Base-by-base conservation (phyloP, 2,329 filamentous ascomycete genomes). In the Pyrenophora seminiperda region DNA sequence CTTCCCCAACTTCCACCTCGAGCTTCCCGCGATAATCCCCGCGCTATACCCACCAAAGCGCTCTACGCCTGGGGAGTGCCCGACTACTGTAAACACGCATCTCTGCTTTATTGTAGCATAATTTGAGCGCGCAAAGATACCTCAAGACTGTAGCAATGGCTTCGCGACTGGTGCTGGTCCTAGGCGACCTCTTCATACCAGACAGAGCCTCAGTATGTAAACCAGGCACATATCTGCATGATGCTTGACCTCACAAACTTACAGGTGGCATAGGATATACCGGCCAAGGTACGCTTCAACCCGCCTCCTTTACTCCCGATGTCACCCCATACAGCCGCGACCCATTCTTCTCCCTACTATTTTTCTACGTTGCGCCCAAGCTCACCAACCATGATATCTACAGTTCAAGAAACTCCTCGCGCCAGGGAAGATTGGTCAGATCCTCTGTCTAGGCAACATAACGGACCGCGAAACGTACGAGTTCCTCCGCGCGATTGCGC, bases 391-490 rank as follows among this genome's bases (percentile, higher is more conserved):
- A 47, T 32, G 24, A 27, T 9, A 27, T 31, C 2, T 24, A 22
- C 47, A 75, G 72, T 77, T 76, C 67, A 81, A 81, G 66, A 82
- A 82, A 61, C 79, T 83, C 60, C 78, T 83, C 63, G 77, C 79
- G n/a, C 80, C 80, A 24, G 80, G 80, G 55, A 83, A 83, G 64
- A 83, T 83, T 56, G 79, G 78, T 54, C 80, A 83, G 50, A 82
- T 82, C 50, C 77, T 83, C 47, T 83, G 81, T 62, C 74, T 83
- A 3, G 81, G 81, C 48, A 83, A 83, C 66, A 77, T 83, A 42
- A 83, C 81, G 59, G 79, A 80, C 52, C 79, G 79, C 62, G 79
- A 79, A 58, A 82, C 80, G 43, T 82, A 80, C 72, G 74, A 80
- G 50, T 83, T 82, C 74, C 79, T 83, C 10, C 79, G 80, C 49